Evolutionary conservation across 1,284 basidiomycete species (phyloP).

Genomic region (Anthracocystis setariae): DNA sequence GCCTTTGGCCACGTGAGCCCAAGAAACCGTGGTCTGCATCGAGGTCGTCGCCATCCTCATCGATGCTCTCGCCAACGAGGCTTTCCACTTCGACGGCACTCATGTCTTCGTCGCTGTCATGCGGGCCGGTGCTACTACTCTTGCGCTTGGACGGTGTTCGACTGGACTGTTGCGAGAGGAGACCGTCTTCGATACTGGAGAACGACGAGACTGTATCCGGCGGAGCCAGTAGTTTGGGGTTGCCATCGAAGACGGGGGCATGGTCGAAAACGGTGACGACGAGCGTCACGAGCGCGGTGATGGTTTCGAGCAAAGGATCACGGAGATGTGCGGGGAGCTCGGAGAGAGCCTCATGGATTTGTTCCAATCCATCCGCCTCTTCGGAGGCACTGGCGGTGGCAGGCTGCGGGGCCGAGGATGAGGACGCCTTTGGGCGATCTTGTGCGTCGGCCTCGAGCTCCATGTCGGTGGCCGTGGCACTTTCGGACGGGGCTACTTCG

Average conservation of each 20-base stretch:
- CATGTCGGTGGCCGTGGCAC: conserved; percentile 19
- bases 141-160: conserved; percentile 42
- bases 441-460: conserved; percentile 35
- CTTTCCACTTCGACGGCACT: conserved; percentile 45
- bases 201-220: conserved; percentile 75
- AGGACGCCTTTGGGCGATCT: background rate
- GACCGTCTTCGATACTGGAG: conserved; percentile 55
- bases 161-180: conserved; percentile 14
- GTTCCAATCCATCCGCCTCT: conserved; percentile 28
- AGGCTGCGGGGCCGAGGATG: background rate
- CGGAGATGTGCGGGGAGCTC: conserved; percentile 71
- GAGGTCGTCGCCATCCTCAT: conserved; percentile 21
- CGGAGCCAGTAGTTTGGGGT: conserved; percentile 70
- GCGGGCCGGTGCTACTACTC: conserved; percentile 16
- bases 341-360: conserved; percentile 30
- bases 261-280: conserved; percentile 84
- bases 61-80: conserved; percentile 40
- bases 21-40: conserved; percentile 11
- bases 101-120: conserved; percentile 50
- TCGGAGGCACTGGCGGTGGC: background rate
- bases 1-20: conserved; percentile 20
- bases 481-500: conserved; percentile 8
- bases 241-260: conserved; percentile 79
- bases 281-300: conserved; percentile 83
- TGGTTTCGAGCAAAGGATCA: conserved; percentile 77